A percentile compares a stretch with the other conserved stretches of the same genome.
phyloP scores from a whole-genome alignment of 2,329 filamentous ascomycete species.

The Microsporum audouinii region DNA sequence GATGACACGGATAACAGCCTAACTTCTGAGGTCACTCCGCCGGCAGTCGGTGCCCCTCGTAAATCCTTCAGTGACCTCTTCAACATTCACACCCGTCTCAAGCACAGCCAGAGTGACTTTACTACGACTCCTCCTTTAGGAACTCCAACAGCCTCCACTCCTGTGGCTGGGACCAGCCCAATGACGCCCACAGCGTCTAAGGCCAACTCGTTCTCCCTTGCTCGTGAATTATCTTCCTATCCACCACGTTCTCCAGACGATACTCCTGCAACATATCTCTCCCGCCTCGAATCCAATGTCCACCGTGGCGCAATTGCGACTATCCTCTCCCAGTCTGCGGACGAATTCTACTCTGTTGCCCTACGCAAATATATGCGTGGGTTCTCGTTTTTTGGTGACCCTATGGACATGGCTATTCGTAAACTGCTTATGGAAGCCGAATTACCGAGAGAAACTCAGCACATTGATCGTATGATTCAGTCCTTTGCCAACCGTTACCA shows the following conservation, averaged over 20 bases:
- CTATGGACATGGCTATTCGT: slow-evolving; percentile 93
- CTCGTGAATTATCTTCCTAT: slow-evolving; percentile 55
- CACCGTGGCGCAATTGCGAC: slow-evolving; percentile 74
- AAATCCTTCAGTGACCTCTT: slow-evolving; percentile 90
- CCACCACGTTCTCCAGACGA: slow-evolving; percentile 69
- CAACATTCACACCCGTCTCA: slow-evolving; percentile 59
- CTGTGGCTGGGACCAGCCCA: not conserved
- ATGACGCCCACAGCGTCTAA: slow-evolving; percentile 64
- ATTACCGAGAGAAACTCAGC: slow-evolving; percentile 91
- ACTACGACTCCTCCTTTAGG: slow-evolving; percentile 45
- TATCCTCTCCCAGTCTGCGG: slow-evolving; percentile 72
- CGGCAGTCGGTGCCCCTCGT: slow-evolving; percentile 66
- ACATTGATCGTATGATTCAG: slow-evolving; percentile 89
- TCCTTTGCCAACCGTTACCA: slow-evolving; percentile 94
- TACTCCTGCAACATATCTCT: slow-evolving; percentile 78
- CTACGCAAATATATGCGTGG: slow-evolving; percentile 89
- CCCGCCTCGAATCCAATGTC: slow-evolving; percentile 67
- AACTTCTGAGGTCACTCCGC: slow-evolving; percentile 25
- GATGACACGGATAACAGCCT: slow-evolving; percentile 45
- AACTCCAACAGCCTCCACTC: slow-evolving; percentile 39
- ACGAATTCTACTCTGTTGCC: slow-evolving; percentile 71
- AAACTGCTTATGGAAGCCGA: slow-evolving; percentile 96
- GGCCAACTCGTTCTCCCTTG: slow-evolving; percentile 69
- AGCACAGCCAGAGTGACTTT: slow-evolving; percentile 60
- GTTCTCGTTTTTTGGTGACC: slow-evolving; percentile 91